A percentile compares a stretch with the other conserved stretches of the same genome.
phyloP scores from a whole-genome alignment of 2,329 filamentous ascomycete genomes.

The Pseudogymnoascus sp. region DNA sequence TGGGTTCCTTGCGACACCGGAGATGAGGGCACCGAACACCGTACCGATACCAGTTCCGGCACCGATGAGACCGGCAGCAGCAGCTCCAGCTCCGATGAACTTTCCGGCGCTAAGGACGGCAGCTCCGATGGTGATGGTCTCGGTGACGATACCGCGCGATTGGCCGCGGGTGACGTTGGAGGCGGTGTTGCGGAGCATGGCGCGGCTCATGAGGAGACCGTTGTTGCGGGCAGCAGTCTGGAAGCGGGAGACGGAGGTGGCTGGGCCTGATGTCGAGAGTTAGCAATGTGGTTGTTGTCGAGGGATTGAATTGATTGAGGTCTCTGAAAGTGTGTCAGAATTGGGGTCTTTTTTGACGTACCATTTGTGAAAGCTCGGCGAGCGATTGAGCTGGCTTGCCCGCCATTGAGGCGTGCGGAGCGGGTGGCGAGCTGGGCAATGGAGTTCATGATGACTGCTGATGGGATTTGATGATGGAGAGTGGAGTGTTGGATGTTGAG shows the following conservation, averaged over 20 bases:
- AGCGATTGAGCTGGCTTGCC: slow-evolving; percentile 19
- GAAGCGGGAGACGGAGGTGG: slow-evolving; percentile 21
- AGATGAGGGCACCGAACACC: slow-evolving; percentile 46
- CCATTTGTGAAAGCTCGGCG: slow-evolving; percentile 22
- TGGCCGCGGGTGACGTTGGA: slow-evolving; percentile 19
- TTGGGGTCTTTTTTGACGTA: slow-evolving; percentile 16
- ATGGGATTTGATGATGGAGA: slow-evolving; percentile 17
- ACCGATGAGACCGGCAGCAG: slow-evolving; percentile 24
- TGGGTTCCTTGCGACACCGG: slow-evolving; percentile 47
- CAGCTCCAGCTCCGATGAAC: slow-evolving; percentile 21
- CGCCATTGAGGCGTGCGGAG: slow-evolving; percentile 19
- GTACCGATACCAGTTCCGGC: slow-evolving; percentile 38
- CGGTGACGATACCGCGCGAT: slow-evolving; percentile 20
- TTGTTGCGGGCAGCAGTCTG: slow-evolving; percentile 16
- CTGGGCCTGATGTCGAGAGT: slow-evolving; percentile 16
- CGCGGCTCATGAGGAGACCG: slow-evolving; percentile 20
- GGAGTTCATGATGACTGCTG: slow-evolving; percentile 22
- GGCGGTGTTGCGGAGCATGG: slow-evolving; percentile 19
- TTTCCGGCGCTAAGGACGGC: slow-evolving; percentile 21
- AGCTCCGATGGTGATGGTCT: slow-evolving; percentile 21
- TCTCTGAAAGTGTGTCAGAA: not conserved
- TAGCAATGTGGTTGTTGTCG: slow-evolving; percentile 9
- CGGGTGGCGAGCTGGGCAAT: slow-evolving; percentile 18
- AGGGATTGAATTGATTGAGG: slow-evolving; percentile 1
- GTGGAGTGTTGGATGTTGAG: slow-evolving; percentile 11